Conservation (phyloP, 441 rosid species). For the Adansonia gregorii region DNA sequence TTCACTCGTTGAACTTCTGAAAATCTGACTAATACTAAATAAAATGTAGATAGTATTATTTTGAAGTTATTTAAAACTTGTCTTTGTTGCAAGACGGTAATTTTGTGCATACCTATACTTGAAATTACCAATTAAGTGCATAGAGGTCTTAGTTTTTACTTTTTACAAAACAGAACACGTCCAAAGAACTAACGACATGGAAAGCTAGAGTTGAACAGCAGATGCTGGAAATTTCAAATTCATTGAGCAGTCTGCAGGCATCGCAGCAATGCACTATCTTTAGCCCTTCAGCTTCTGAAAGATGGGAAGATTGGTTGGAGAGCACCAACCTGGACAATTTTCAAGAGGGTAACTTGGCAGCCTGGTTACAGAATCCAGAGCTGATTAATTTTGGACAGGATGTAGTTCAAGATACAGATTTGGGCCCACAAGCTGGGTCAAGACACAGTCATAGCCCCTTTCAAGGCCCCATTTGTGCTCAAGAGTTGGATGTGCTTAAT, state of each 20-base stretch:
- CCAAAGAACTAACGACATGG: conserved; percentile 62
- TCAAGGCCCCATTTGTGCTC: conserved; percentile 42
- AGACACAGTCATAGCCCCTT: conserved; percentile 47
- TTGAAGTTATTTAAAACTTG: neutral
- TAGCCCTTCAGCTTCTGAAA: conserved; percentile 61
- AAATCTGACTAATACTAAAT: neutral
- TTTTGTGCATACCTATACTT: neutral
- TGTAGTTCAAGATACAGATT: conserved; percentile 42
- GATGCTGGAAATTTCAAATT: conserved; percentile 64
- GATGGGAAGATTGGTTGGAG: conserved; percentile 84
- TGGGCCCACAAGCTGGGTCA: conserved; percentile 41
- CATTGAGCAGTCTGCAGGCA: conserved; percentile 59
- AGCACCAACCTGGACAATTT: conserved; percentile 65
- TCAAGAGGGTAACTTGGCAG: conserved; percentile 57
- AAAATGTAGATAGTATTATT: neutral
- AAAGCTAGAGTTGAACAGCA: conserved; percentile 68
- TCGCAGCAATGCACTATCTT: conserved; percentile 53
- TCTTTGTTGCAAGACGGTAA: neutral
- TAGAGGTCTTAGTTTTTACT: neutral
- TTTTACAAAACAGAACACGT: conserved; percentile 52
- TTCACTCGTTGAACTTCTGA: conserved; percentile 7
- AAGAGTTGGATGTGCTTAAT: conserved; percentile 58
- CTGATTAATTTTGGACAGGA: conserved; percentile 46
- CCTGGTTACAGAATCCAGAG: conserved; percentile 58
- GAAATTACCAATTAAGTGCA: neutral